Base-by-base conservation (phyloP, 495 filamentous ascomycete genomes). In the Eremomyces bilateralis region DNA sequence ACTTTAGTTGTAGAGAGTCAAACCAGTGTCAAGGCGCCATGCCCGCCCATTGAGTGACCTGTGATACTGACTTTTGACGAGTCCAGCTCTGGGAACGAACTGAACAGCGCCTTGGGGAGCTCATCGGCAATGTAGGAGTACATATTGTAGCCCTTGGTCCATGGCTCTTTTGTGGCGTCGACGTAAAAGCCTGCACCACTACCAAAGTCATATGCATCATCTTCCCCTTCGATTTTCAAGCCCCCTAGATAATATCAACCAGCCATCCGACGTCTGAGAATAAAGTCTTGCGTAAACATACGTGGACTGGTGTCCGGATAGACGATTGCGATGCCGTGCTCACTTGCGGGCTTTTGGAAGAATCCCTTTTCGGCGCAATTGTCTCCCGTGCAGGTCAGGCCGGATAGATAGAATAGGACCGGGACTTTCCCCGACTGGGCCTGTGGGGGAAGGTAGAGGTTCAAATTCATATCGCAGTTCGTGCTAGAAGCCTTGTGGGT, bases 281-380 rank as follows among this genome's bases (percentile, higher is more conserved):
- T 28, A 13, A 28, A 13, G 13, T 28, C 13, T 13, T 28, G 8
- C 24, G 8, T 28, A 8, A 24, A 60, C 61, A 24, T 63, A 76
- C 83, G 71, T 32, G 88, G 88, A 22, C 79, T 88, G 11, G 88
- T 97, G 60, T 97, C 88, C 0, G 88, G 88, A 53, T 83, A 95
- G 10, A 94, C 64, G 36, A 97, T 51, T 0, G 88, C 88, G 47
- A 97, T 79, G 27, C 78, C 76, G 44, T 69, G 69, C 43, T 73
- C 60, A 38, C 69, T 64, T 10, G 88, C 88, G 31, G 60, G 63
- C 43, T 76, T 68, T 52, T 95, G 84, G 58, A 97, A 79, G 62
- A 92, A 93, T 43, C 85, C 80, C 56, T 95, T 97, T 53, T 97
- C 90, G 21, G 82, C 67, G 54, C 83, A 82, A 60, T 97, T 97